phyloP scores from a whole-genome alignment of 306 rosid species.

The Corylus avellana region DNA sequence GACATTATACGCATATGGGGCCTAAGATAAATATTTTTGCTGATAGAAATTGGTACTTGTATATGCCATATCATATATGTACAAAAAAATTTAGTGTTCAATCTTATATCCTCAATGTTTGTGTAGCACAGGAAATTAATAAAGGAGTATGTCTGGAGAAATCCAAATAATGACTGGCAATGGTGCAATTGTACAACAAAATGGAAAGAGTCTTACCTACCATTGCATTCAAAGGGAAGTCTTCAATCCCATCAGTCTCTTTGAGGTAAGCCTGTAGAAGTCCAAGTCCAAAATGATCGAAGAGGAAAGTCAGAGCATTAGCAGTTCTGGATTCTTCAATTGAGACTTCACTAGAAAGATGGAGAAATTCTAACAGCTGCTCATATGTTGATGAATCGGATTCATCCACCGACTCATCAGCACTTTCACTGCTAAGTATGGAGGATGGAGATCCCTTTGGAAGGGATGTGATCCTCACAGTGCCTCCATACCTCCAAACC shows the following conservation, averaged over 20 bases:
- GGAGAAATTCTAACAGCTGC: constrained; percentile 74
- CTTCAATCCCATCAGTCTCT: constrained; percentile 62
- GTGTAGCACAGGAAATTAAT: constrained; percentile 10
- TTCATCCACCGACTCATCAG: constrained; percentile 74
- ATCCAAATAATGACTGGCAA: constrained; percentile 1
- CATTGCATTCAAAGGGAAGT: constrained; percentile 85
- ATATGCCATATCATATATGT: neutral
- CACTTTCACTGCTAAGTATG: constrained; percentile 56
- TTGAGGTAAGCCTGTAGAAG: constrained; percentile 80
- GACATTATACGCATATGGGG: neutral
- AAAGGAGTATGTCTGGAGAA: neutral
- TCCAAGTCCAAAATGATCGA: constrained; percentile 82
- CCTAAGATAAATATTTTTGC: neutral
- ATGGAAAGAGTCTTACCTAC: constrained; percentile 79
- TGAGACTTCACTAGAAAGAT: constrained; percentile 64
- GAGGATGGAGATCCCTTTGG: constrained; percentile 66
- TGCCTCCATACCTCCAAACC: constrained; percentile 98
- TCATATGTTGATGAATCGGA: constrained; percentile 78
- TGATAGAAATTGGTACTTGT: neutral
- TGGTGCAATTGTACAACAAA: neutral
- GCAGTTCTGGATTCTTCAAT: constrained; percentile 70
- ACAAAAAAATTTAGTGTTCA: neutral
- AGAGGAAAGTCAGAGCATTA: constrained; percentile 70
- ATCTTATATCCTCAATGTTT: neutral
- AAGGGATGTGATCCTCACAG: constrained; percentile 79